A percentile compares a stretch with the other conserved stretches of the same genome.
Evolutionary conservation across 2,329 filamentous ascomycete species (phyloP).

Genomic region (Samsoniella hepiali): DNA sequence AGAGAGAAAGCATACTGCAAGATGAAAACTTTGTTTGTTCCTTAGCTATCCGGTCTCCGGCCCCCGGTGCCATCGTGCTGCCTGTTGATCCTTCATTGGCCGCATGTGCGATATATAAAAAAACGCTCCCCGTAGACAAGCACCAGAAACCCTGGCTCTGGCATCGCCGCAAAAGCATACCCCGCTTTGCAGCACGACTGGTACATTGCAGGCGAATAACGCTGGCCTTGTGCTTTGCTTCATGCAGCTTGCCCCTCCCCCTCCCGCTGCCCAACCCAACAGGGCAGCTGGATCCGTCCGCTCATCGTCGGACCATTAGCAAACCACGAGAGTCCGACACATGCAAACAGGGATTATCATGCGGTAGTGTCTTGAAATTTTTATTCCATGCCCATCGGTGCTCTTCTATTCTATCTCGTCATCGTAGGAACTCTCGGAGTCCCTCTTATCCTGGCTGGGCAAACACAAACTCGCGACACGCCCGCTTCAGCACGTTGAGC

Average conservation of each 20-base stretch:
- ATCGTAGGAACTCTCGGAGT: neutral
- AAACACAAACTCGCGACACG: slow-evolving; percentile 40
- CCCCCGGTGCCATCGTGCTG: slow-evolving; percentile 3
- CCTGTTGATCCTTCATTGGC: neutral
- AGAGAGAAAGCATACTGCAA: neutral
- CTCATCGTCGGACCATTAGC: neutral
- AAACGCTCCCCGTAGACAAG: neutral
- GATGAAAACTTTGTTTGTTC: neutral
- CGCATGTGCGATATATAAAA: neutral
- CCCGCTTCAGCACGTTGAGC: slow-evolving; percentile 56
- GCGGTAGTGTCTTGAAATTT: neutral
- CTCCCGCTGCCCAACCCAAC: slow-evolving; percentile 3
- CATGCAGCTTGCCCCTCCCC: slow-evolving; percentile 11
- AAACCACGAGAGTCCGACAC: neutral
- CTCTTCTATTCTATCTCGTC: neutral
- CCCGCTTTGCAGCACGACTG: slow-evolving; percentile 1
- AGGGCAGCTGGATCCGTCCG: slow-evolving; percentile 6
- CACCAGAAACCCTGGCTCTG: neutral
- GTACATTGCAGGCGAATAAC: neutral
- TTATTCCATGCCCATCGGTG: neutral
- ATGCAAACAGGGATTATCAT: neutral
- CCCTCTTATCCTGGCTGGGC: slow-evolving; percentile 15
- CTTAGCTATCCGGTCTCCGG: neutral
- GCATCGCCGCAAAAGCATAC: neutral
- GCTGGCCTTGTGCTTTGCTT: neutral